Percentiles rank a stretch among this genome's conserved stretches.
Evolutionary conservation across 495 filamentous ascomycete genomes (phyloP).

Genomic region (Hypoxylon intermedium): DNA sequence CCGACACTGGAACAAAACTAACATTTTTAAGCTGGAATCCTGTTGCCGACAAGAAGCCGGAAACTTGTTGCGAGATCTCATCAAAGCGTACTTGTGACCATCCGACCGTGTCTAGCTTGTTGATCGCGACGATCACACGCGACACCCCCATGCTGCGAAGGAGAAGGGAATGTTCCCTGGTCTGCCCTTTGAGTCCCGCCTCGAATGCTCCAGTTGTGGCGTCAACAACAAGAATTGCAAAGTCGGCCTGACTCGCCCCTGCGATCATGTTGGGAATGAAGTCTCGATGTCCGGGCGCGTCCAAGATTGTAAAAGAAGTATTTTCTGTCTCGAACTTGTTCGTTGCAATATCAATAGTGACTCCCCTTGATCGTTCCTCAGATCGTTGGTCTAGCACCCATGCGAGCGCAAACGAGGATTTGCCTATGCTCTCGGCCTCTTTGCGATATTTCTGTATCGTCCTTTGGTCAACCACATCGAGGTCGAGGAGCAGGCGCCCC

Average conservation of each 20-base stretch:
- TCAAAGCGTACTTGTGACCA: constrained; percentile 85
- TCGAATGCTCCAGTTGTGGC: constrained; percentile 88
- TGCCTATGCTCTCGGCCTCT: constrained; percentile 90
- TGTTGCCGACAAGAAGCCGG: constrained; percentile 78
- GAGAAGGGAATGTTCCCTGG: constrained; percentile 88
- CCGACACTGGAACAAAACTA: constrained; percentile 86
- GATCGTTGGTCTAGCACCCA: constrained; percentile 93
- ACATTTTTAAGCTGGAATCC: constrained; percentile 82
- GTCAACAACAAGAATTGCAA: constrained; percentile 94
- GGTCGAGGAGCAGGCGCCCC: constrained; percentile 90
- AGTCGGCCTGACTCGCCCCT: constrained; percentile 93
- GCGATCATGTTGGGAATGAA: constrained; percentile 99
- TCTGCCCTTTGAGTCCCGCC: constrained; percentile 90
- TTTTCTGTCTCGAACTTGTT: constrained; percentile 90
- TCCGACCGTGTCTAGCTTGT: constrained; percentile 86
- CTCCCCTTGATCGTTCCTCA: constrained; percentile 85
- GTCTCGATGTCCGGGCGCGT: constrained; percentile 92
- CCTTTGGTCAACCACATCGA: constrained; percentile 83
- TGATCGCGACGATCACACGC: constrained; percentile 85
- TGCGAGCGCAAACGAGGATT: constrained; percentile 92
- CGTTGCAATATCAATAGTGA: constrained; percentile 97
- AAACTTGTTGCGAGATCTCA: constrained; percentile 84
- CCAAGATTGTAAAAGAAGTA: constrained; percentile 89
- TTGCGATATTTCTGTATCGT: constrained; percentile 86
- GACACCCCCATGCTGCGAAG: constrained; percentile 92